Base-by-base conservation (phyloP, 352 stramenopile species). In the Phytophthora kernoviae region DNA sequence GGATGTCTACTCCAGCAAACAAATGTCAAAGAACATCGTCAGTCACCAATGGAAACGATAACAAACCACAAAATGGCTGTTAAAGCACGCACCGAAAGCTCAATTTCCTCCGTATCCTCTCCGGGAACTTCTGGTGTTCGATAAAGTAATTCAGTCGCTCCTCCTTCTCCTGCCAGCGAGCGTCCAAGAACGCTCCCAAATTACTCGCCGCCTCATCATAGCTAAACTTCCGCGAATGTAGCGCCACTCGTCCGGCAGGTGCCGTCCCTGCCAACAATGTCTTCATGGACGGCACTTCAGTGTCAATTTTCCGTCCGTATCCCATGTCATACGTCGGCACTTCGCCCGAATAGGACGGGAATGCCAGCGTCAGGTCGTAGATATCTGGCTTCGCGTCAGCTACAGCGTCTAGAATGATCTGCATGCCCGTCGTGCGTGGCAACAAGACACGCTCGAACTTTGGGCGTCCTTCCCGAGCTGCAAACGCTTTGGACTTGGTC, bases 341-440 rank as follows among this genome's bases (percentile, higher is more conserved):
- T 75, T 93, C 85, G 32, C 86, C 84, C 27, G 84, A 81, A 65
- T 93, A 94, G n/a, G 70, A 81, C 26, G 86, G 84, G 57, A 93
- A 94, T 14, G 85, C 87, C 51, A 98, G 83, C 26, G 94, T 98
- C 10, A 98, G 70, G 75, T 98, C 94, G 62, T 97, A 98, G 37
- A 98, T 93, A 57, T 97, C 86, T 10, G 87, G 84, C 55, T 91
- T 90, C 6, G 83, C 90, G 41, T 95, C 84, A 2, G 75, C 67
- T 32, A 97, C 77, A 4, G 86, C 90, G 53, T 98, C 86, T 17
- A 98, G 46, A 47, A 97, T 97, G 47, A 96, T 96, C 62, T 96
- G 78, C 56, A 98, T 92, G 11, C 96, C 96, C 27, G 90, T 93
- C 4, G 90, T 97, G 33, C 93, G 83, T 4, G 96, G 96, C 49